Base-by-base conservation (phyloP, 345 rosid genomes). In the Isatis tinctoria region DNA sequence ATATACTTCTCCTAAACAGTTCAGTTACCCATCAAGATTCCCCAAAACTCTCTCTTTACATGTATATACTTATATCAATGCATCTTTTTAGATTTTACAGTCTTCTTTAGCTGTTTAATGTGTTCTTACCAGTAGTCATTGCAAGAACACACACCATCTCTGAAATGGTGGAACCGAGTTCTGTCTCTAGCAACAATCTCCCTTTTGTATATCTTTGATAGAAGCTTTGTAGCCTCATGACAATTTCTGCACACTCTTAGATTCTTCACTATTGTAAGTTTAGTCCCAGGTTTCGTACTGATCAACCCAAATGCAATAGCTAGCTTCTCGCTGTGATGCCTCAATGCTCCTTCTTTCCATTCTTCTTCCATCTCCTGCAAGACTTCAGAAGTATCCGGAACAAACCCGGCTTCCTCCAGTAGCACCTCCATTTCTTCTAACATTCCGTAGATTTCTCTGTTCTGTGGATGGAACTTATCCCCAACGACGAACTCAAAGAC, bases 271-370 rank as follows among this genome's bases (percentile, higher is more conserved):
- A 90, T 86, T 73, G 89, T 87, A 47, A 90, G 87, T 37, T 88
- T 83, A 57, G 90, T 88, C 24, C 92, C 88, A 10, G 94, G 89
- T 41, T 88, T 82, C 22, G 92, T 85, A 72, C 92, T 88, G 72
- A 90, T 80, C 84, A 90, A 82, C 52, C 94, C 97, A 79, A 84
- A 90, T 56, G 93, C 92, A 80, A 90, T 87, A 32, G 94, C 94
- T 61, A 90, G 67, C 73, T 84, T 87, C 84, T 90, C 92, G 26
- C 90, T 90, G 62, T 91, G 97, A 73, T 84, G 87, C 71, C 90
- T 86, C 81, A 88, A 54, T 3, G 90, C 79, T 36, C 87, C 88
- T 70, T 84, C 89, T 72, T 90, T 90, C 87, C 83, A 83, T 39
- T 88, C 90, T 56, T 90, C 91, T 49, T 88, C 91, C 86, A 88